Base-by-base conservation (phyloP, 2,329 filamentous ascomycete genomes). In the Monilinia vaccinii-corymbosi region DNA sequence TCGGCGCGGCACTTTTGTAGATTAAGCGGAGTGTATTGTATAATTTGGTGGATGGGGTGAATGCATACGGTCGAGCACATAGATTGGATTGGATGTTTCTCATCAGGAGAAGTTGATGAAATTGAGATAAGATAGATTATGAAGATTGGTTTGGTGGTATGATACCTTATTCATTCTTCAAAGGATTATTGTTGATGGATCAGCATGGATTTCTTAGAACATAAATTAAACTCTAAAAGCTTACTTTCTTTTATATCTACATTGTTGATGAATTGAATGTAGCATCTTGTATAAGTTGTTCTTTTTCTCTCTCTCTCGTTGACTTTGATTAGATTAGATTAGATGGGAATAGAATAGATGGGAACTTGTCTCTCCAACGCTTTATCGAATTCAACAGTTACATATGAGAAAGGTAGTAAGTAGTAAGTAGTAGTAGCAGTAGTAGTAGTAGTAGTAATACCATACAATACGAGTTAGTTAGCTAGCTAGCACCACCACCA, bases 1-100 rank as follows among this genome's bases (percentile, higher is more conserved):
- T 69, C 0, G 67, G 67, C 46, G 64, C 66, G 16, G 58, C 62
- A 4, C 59, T 68, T 28, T 56, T 68, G 36, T 68, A 66, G 46
- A 58, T 28, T 21, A 13, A 11, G 23, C 18, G 44, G 21, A 11
- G 36, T 58, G 56, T 58, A 51, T 51, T n/a, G n/a, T n/a, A n/a
- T n/a, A 51, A 58, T 51, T 38, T 44, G 44, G 51, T 51, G 46
- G 28, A 51, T 42, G 25, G n/a, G n/a, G n/a, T n/a, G n/a, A n/a
- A n/a, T n/a, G n/a, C n/a, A n/a, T n/a, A 32, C 40, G 21, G 34
- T 16, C 21, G 32, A 16, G 21, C 25, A 28, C 31, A 36, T 56
- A 23, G 32, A 21, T 51, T 58, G 46, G 56, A 58, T 50, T 58
- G 36, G 34, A 58, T 51, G 56, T 51, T 51, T 53, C 36, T 11